Percentiles rank a stretch among this genome's conserved stretches.
Evolutionary conservation across 139 green algal genomes (phyloP).

Genomic region (Spirogloea muscicola): DNA sequence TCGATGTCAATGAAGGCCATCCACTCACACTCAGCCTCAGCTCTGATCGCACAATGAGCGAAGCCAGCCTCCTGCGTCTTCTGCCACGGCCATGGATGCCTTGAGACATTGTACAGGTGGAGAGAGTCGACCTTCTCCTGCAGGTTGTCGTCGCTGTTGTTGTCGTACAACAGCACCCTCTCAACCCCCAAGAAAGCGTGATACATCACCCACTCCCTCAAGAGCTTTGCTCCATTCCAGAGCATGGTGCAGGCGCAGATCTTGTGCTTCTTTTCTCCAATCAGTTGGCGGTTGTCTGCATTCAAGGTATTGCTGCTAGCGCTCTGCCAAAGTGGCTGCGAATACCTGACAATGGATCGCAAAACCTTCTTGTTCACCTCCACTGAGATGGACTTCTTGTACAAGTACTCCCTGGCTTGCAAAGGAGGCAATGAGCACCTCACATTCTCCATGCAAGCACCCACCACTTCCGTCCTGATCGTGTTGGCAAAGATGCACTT

Average conservation of each 20-base stretch:
- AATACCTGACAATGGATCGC: too few relatives aligned
- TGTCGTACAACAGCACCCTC: slow-evolving; percentile 27
- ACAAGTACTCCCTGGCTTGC: too few relatives aligned
- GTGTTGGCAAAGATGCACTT: not conserved
- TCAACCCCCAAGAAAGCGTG: slow-evolving; percentile 17
- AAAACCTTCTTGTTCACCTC: too few relatives aligned
- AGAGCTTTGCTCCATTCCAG: slow-evolving; percentile 14
- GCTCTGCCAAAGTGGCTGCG: too few relatives aligned
- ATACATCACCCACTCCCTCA: slow-evolving; percentile 36
- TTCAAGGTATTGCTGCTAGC: too few relatives aligned
- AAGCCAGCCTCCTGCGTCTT: slow-evolving; percentile 28
- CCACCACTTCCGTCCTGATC: not conserved
- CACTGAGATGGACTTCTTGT: too few relatives aligned
- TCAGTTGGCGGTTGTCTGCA: too few relatives aligned
- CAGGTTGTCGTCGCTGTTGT: slow-evolving; percentile 32
- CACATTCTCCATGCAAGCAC: not conserved
- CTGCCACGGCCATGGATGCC: slow-evolving; percentile 18
- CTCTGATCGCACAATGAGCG: slow-evolving; percentile 13
- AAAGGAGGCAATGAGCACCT: not conserved
- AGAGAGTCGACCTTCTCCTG: not conserved
- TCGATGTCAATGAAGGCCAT: slow-evolving; percentile 19
- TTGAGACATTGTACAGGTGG: too few relatives aligned
- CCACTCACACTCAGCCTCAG: slow-evolving; percentile 23
- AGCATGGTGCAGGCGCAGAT: slow-evolving; percentile 34
- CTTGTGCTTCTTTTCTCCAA: slow-evolving; percentile 14